Percentiles rank a stretch among this genome's conserved stretches.
phyloP scores from a whole-genome alignment of 192 early-diverging fungal species.

The Rhizophagus clarus region DNA sequence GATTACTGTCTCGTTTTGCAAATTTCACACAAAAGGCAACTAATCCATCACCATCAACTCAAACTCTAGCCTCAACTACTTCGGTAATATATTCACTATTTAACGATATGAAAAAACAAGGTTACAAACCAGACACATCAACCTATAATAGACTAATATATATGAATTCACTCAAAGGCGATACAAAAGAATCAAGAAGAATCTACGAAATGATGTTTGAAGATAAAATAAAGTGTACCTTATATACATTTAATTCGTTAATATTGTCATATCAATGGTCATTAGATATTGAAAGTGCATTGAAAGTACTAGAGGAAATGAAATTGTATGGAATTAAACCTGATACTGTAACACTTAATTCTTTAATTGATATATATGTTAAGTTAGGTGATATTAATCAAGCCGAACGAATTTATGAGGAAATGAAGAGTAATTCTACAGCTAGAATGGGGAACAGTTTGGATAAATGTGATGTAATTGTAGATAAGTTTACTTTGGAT shows the following conservation, averaged over 20 bases:
- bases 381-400: neutral
- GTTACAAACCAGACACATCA: neutral
- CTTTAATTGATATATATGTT: constrained; percentile 11
- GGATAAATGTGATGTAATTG: too few species aligned
- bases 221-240: neutral
- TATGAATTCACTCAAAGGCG: neutral
- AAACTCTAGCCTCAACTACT: neutral
- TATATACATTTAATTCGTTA: neutral
- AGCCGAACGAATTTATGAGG: neutral
- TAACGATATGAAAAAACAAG: neutral
- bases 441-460: too few species aligned
- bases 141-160: neutral
- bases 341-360: neutral
- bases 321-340: neutral
- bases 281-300: neutral
- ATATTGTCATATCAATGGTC: neutral
- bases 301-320: neutral
- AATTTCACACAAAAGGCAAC: neutral
- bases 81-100: neutral
- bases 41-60: neutral
- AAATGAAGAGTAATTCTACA: neutral
- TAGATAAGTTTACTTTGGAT: neutral
- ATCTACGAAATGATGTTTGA: neutral
- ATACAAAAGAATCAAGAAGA: neutral
- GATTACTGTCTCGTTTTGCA: neutral